Evolutionary conservation across 169 alveolate genomes (phyloP), one percentile per base, ranked within the genome.

Genomic region (Cryptosporidium viatorum): DNA sequence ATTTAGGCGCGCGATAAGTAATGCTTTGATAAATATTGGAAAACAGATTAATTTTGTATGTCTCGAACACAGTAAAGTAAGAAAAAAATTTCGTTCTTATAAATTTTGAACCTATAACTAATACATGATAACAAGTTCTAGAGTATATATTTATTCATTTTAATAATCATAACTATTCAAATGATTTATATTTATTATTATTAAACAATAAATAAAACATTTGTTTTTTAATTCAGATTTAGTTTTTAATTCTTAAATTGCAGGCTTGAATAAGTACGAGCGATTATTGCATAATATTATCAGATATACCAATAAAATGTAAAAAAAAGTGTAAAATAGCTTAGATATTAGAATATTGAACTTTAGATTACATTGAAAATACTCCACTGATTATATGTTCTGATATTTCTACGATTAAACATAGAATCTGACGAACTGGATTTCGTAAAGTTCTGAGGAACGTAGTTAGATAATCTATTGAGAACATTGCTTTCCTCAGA

Each of bases 301-400:
- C 12, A 2, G n/a, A 48, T 0, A 2, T 2, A 12, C 1, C 3
- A 48, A 48, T 7, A 1, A 16, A 48, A 48, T 14, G 1, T 16
- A 48, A 14, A 14, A 48, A 48, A 48, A 14, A 48, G 7, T 14
- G 0, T 4, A 12, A 48, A 3, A 55, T 16, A 8, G 1, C 14
- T 55, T 16, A 7, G 67, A 16, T 55, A 26, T 21, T 2, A n/a
- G 37, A 55, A 21, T 7, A 8, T 1, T 55, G 21, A 26, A 10
- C 31, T 51, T 70, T 48, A 70, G 37, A 26, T 18, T 12, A 29
- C 43, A 70, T 59, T 35, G 26, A 73, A 73, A 4, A 73, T 23
- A 7, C 29, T n/a, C 58, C 62, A 51, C n/a, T 73, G 86, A 2
- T 73, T 73, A 26, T 52, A 73, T 51, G 70, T 62, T 14, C 26